phyloP scores from a whole-genome alignment of 176 grass and related monocot genomes.

The Oryza punctata region DNA sequence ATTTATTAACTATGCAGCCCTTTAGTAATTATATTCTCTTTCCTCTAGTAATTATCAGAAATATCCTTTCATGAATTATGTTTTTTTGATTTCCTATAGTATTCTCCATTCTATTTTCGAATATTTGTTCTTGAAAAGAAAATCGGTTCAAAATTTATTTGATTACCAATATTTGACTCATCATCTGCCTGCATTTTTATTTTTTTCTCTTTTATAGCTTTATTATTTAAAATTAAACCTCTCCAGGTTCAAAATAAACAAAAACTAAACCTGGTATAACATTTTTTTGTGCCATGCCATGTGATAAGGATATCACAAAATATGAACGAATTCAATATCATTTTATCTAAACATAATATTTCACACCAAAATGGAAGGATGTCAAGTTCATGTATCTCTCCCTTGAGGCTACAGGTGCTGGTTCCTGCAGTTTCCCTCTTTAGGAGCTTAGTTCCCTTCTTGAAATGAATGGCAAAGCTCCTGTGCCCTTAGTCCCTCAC shows the following conservation, averaged over 20 bases:
- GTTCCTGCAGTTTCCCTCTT: background rate
- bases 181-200: background rate
- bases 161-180: background rate
- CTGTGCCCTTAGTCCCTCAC: background rate
- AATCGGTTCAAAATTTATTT: background rate
- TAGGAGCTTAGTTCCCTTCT: background rate
- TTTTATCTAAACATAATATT: background rate
- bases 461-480: background rate
- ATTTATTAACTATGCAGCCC: background rate
- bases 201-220: background rate
- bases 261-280: background rate
- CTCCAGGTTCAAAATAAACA: background rate
- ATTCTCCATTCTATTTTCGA: conserved; percentile 6
- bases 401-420: background rate
- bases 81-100: background rate
- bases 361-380: background rate
- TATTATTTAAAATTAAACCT: background rate
- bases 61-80: conserved; percentile 7
- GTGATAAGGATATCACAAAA: background rate
- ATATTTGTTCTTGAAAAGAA: background rate
- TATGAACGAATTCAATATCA: background rate
- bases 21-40: background rate
- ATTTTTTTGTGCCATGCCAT: background rate
- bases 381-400: background rate
- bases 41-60: background rate